Conservation (phyloP, 2,329 filamentous ascomycete species). For the Stemphylium lycopersici region DNA sequence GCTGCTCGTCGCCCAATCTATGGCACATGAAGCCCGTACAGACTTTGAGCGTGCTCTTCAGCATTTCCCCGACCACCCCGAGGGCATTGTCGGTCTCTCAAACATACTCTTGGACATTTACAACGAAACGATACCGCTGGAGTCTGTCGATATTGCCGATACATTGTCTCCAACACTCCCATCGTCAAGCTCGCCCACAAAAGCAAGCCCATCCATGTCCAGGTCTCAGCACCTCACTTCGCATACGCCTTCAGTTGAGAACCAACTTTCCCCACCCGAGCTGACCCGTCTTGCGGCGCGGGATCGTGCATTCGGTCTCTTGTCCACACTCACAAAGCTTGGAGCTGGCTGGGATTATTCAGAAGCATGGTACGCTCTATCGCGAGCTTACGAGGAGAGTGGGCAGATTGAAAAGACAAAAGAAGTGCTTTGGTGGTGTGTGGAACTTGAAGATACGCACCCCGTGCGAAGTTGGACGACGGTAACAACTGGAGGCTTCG, state of each 20-base stretch:
- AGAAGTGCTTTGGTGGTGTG: constrained; percentile 95
- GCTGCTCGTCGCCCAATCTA: constrained; percentile 66
- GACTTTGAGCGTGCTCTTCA: constrained; percentile 84
- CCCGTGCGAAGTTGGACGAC: constrained; percentile 80
- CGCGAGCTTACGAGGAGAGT: constrained; percentile 84
- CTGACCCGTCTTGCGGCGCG: constrained; percentile 86
- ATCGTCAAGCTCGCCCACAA: constrained; percentile 13
- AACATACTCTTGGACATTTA: constrained; percentile 88
- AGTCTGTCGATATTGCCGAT: constrained; percentile 56
- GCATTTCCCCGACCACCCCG: constrained; percentile 78
- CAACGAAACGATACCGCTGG: constrained; percentile 64
- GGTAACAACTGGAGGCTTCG: constrained; percentile 55
- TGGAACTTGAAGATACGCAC: constrained; percentile 86
- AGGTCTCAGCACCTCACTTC: constrained; percentile 58
- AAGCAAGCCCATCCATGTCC: background rate
- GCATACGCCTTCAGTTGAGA: constrained; percentile 49
- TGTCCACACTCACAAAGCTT: constrained; percentile 82
- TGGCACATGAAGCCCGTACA: constrained; percentile 71
- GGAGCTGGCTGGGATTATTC: constrained; percentile 88
- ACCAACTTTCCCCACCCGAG: constrained; percentile 65
- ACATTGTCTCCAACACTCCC: constrained; percentile 16
- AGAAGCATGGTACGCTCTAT: constrained; percentile 91
- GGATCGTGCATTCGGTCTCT: constrained; percentile 83
- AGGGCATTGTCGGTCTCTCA: constrained; percentile 80
- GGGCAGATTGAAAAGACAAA: constrained; percentile 87